These are phyloP conservation scores for Phytomonas sp. DNA, from an alignment of 208 protist genomes.

Conservation along the genomic window DNA sequence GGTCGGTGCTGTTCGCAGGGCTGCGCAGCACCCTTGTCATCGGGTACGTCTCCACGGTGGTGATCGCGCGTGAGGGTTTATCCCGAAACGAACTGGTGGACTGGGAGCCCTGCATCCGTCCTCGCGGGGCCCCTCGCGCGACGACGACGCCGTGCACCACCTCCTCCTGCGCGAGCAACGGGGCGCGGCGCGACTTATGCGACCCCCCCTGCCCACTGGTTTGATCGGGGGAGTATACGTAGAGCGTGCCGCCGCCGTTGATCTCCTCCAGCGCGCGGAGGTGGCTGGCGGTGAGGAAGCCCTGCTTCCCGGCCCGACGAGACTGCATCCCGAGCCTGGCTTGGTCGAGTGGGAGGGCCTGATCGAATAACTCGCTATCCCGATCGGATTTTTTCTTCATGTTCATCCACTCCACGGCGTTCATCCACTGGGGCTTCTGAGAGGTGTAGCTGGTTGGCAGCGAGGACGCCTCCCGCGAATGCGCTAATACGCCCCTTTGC, in stretches of 20 bases:
- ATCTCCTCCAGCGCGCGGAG: slow-evolving; percentile 40
- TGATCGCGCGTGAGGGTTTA: too few species aligned
- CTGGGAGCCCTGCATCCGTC: too few species aligned
- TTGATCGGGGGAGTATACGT: not conserved
- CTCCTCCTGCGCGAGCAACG: not conserved
- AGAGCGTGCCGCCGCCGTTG: slow-evolving; percentile 3
- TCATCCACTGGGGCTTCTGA: slow-evolving; percentile 34
- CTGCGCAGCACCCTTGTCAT: not conserved
- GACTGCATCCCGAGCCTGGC: slow-evolving; percentile 29
- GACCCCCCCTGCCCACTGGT: not conserved
- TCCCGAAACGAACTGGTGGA: not conserved
- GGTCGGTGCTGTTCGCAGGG: not conserved
- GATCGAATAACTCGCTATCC: slow-evolving; percentile 14
- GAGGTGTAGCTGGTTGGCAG: not conserved
- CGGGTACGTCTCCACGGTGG: not conserved
- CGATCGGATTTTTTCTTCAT: slow-evolving; percentile 6
- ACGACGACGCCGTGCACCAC: not conserved
- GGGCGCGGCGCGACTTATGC: not conserved
- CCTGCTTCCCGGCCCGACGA: slow-evolving; percentile 30
- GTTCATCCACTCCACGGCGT: slow-evolving; percentile 43
- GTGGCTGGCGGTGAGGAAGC: slow-evolving; percentile 35
- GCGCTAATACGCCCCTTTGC: not conserved
- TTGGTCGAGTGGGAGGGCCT: slow-evolving; percentile 41
- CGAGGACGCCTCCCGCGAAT: not conserved
- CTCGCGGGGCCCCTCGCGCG: too few species aligned